phyloP scores from a whole-genome alignment of 768 basidiomycete species.

The Basidioascus undulatus region DNA sequence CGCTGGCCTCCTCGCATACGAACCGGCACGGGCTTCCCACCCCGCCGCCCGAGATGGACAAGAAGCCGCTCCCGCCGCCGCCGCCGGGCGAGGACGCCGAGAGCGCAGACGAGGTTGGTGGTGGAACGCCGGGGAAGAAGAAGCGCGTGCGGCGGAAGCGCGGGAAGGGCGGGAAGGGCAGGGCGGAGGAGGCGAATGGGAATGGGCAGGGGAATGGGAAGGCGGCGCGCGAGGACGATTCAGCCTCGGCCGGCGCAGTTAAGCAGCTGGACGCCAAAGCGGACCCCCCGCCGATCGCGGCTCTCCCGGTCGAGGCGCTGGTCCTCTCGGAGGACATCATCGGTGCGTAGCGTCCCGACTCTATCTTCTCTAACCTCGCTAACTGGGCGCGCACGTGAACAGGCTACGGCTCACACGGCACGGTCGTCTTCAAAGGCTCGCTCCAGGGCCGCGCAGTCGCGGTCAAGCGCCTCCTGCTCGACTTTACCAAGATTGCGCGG shows the following conservation, averaged over 20 bases:
- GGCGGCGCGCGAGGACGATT: neutral
- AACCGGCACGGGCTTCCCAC: too few species aligned
- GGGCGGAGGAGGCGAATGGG: neutral
- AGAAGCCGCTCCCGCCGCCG: too few species aligned
- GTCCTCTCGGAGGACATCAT: slow-evolving; percentile 49
- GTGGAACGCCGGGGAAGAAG: neutral
- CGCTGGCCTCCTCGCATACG: too few species aligned
- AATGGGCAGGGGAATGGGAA: neutral
- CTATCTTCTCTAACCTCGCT: neutral
- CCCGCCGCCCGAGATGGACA: too few species aligned
- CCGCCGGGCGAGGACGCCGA: neutral
- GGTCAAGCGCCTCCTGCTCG: slow-evolving; percentile 85
- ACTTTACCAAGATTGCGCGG: slow-evolving; percentile 80
- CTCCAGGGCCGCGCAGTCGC: slow-evolving; percentile 94
- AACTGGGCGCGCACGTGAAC: slow-evolving; percentile 2
- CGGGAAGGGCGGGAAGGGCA: neutral
- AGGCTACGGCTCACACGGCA: slow-evolving; percentile 94
- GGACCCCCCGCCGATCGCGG: neutral
- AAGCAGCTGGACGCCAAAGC: neutral
- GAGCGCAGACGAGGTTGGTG: neutral
- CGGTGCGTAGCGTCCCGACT: slow-evolving; percentile 26
- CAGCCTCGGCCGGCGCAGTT: neutral
- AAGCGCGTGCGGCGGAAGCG: neutral
- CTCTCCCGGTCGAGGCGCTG: slow-evolving; percentile 24
- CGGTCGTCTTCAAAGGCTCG: slow-evolving; percentile 78